Percentiles rank a stretch among this genome's conserved stretches.
These are phyloP conservation scores for Sicyos baderoa DNA, from an alignment of 306 rosid species.

Conservation along the genomic window DNA sequence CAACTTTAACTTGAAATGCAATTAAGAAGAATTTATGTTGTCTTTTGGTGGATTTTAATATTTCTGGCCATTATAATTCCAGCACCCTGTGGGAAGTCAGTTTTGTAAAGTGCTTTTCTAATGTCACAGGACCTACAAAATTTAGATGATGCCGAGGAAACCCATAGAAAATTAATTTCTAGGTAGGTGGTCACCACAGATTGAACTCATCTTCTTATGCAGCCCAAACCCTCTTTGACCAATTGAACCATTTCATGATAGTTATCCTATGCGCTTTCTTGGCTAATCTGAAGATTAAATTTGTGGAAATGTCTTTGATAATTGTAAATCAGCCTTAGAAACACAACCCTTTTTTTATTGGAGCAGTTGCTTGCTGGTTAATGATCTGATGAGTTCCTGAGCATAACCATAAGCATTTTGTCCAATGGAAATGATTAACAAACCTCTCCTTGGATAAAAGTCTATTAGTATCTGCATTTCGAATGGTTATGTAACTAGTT, in stretches of 20 bases:
- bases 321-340: not conserved
- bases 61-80: not conserved
- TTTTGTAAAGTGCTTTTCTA: not conserved
- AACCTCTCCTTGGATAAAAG: not conserved
- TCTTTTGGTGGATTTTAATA: not conserved
- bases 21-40: constrained; percentile 8
- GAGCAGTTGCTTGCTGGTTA: not conserved
- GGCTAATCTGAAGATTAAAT: not conserved
- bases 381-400: not conserved
- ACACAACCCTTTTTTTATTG: not conserved
- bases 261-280: too few relatives aligned
- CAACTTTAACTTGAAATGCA: not conserved
- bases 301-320: not conserved
- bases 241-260: too few relatives aligned
- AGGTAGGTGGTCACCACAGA: too few relatives aligned
- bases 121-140: too few relatives aligned
- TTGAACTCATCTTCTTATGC: too few relatives aligned
- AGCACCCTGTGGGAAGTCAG: too few relatives aligned
- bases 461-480: not conserved
- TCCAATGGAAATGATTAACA: not conserved
- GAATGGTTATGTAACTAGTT: not conserved
- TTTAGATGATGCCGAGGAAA: too few relatives aligned
- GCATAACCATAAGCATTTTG: not conserved
- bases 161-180: too few relatives aligned
- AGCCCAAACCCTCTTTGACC: too few relatives aligned